phyloP scores from a whole-genome alignment of 2,329 filamentous ascomycete genomes.

The Lachnellula willkommii region DNA sequence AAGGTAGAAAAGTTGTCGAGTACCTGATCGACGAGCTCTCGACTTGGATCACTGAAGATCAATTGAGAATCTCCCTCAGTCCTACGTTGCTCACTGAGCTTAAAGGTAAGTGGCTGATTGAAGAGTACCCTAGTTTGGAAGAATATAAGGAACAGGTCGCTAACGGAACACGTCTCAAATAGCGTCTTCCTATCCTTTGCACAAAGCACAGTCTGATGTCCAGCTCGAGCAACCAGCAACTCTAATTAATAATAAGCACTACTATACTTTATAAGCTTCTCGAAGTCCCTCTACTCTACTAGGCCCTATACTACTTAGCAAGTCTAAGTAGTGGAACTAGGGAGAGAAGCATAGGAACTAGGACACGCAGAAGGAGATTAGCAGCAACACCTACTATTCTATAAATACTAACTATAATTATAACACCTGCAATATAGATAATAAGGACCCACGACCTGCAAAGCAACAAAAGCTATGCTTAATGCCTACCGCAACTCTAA shows the following conservation, averaged over 20 bases:
- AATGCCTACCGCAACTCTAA: neutral
- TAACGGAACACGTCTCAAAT: slow-evolving; percentile 15
- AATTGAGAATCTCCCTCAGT: slow-evolving; percentile 22
- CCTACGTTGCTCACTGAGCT: slow-evolving; percentile 15
- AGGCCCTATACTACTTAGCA: neutral
- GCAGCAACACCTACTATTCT: slow-evolving; percentile 9
- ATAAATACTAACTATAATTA: slow-evolving; percentile 6
- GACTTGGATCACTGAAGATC: slow-evolving; percentile 18
- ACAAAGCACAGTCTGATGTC: slow-evolving; percentile 14
- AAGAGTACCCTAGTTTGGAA: slow-evolving; percentile 8
- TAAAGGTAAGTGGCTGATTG: slow-evolving; percentile 16
- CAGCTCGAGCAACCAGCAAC: slow-evolving; percentile 13
- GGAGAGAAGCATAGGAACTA: slow-evolving; percentile 13
- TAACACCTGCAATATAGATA: slow-evolving; percentile 7
- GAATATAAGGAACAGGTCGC: slow-evolving; percentile 14
- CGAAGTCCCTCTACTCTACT: slow-evolving; percentile 5
- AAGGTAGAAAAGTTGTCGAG: slow-evolving; percentile 21
- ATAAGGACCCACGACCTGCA: slow-evolving; percentile 13
- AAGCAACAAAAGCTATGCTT: slow-evolving; percentile 15
- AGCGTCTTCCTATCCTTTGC: slow-evolving; percentile 16
- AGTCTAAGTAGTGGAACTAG: slow-evolving; percentile 2
- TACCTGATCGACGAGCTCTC: slow-evolving; percentile 16
- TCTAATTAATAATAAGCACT: slow-evolving; percentile 10
- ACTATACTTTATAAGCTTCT: slow-evolving; percentile 10
- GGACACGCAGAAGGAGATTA: slow-evolving; percentile 10